Evolutionary conservation across 148 eudicot genomes (phyloP).

Genomic region (Rhododendron mucronatum): DNA sequence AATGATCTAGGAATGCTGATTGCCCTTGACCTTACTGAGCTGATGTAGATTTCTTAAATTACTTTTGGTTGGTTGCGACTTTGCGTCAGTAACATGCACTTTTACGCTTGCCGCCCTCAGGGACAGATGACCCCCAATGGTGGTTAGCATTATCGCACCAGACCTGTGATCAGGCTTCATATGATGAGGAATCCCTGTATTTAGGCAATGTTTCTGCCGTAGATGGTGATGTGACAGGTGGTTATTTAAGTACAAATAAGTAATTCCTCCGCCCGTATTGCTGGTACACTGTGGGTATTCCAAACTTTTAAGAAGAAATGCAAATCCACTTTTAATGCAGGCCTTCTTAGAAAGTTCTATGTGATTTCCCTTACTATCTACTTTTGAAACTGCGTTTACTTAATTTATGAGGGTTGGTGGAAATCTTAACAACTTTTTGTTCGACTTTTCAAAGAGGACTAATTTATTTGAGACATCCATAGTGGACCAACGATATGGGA

Average conservation of each 20-base stretch:
- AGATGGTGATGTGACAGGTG: background rate
- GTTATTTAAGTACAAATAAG: background rate
- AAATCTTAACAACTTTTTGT: background rate
- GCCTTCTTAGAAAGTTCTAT: background rate
- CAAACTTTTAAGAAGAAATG: background rate
- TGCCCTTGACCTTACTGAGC: background rate
- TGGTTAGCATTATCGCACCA: background rate
- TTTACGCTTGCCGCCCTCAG: background rate
- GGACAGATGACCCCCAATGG: background rate
- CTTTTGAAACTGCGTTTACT: background rate
- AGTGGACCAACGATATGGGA: background rate
- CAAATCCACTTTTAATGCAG: background rate
- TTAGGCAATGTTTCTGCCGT: background rate
- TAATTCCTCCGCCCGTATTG: background rate
- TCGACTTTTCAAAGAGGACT: background rate
- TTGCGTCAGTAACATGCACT: background rate
- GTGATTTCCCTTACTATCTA: background rate
- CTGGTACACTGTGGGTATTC: background rate
- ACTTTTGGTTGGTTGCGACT: background rate
- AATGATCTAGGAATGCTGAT: background rate
- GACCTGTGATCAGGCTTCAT: constrained; percentile 1
- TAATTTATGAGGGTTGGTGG: background rate
- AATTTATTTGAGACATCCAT: background rate
- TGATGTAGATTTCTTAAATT: background rate
- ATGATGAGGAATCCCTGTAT: background rate